phyloP scores from a whole-genome alignment of 176 grass and related monocot genomes.

The Avena eriantha region DNA sequence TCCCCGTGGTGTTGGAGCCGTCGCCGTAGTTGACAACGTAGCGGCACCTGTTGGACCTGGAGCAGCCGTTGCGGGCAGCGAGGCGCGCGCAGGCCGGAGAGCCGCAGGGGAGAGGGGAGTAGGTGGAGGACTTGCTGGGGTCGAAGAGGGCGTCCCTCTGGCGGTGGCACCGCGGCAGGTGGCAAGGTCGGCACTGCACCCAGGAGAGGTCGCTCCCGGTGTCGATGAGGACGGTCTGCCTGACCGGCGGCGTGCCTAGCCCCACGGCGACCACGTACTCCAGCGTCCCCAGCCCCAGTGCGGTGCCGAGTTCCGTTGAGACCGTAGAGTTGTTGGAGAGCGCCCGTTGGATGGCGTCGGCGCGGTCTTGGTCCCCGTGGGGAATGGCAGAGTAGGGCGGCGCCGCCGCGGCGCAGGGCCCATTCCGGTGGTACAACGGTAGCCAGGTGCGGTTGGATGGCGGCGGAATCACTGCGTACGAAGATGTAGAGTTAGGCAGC shows the following conservation, averaged over 20 bases:
- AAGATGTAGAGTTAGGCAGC: background rate
- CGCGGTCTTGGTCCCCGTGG: slow-evolving; percentile 40
- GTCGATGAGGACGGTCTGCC: slow-evolving; percentile 65
- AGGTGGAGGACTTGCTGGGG: slow-evolving; percentile 64
- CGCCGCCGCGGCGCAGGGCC: slow-evolving; percentile 11
- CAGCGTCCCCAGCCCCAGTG: slow-evolving; percentile 40
- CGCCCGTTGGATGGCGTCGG: background rate
- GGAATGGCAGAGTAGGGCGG: too few species aligned
- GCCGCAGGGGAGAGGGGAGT: slow-evolving; percentile 67
- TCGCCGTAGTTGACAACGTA: slow-evolving; percentile 79
- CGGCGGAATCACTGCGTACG: slow-evolving; percentile 12
- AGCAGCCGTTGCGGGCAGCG: slow-evolving; percentile 43
- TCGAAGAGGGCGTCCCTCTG: slow-evolving; percentile 76
- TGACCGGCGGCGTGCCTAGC: slow-evolving; percentile 60
- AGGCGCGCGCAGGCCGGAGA: slow-evolving; percentile 52
- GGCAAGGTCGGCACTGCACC: slow-evolving; percentile 77
- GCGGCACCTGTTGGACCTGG: slow-evolving; percentile 37
- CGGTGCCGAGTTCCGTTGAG: slow-evolving; percentile 13
- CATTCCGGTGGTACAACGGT: background rate
- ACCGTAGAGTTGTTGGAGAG: slow-evolving; percentile 37
- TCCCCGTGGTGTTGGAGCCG: slow-evolving; percentile 66
- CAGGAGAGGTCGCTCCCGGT: slow-evolving; percentile 85
- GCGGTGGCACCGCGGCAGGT: slow-evolving; percentile 48
- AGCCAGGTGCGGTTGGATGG: background rate
- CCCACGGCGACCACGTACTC: slow-evolving; percentile 72